A percentile compares a stretch with the other conserved stretches of the same genome.
phyloP scores from a whole-genome alignment of 495 filamentous ascomycete genomes.

The Xanthoparmelia taractica region DNA sequence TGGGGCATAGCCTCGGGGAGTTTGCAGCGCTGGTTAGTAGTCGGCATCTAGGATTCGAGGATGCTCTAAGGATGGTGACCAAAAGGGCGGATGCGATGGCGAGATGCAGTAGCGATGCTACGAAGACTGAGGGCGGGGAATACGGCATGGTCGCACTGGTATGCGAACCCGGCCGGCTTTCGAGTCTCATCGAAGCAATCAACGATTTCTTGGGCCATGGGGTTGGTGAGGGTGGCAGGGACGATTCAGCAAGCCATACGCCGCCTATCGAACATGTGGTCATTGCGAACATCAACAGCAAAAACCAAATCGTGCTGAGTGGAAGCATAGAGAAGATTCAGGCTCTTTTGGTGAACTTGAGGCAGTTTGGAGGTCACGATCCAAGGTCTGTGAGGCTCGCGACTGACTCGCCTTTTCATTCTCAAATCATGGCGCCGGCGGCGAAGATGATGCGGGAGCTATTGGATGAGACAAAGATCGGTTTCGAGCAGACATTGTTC shows the following conservation, averaged over 20 bases:
- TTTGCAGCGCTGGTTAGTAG: constrained; percentile 84
- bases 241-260: constrained; percentile 55
- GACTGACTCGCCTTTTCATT: constrained; percentile 89
- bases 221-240: constrained; percentile 52
- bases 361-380: constrained; percentile 90
- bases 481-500: constrained; percentile 59
- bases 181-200: constrained; percentile 59
- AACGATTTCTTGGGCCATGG: constrained; percentile 69
- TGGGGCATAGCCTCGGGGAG: constrained; percentile 93
- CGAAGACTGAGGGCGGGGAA: constrained; percentile 57
- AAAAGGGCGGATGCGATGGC: constrained; percentile 81
- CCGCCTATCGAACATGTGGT: constrained; percentile 77
- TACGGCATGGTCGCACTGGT: constrained; percentile 94
- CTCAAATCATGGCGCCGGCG: constrained; percentile 83
- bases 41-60: constrained; percentile 65
- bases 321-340: constrained; percentile 81
- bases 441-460: constrained; percentile 60
- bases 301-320: constrained; percentile 91
- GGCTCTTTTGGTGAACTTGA: constrained; percentile 75
- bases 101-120: constrained; percentile 57
- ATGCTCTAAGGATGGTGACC: constrained; percentile 70
- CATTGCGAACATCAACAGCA: constrained; percentile 91
- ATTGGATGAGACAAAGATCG: constrained; percentile 51
- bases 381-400: constrained; percentile 81
- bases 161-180: constrained; percentile 68